phyloP scores from a whole-genome alignment of 345 rosid species.

The Linum tenue region DNA sequence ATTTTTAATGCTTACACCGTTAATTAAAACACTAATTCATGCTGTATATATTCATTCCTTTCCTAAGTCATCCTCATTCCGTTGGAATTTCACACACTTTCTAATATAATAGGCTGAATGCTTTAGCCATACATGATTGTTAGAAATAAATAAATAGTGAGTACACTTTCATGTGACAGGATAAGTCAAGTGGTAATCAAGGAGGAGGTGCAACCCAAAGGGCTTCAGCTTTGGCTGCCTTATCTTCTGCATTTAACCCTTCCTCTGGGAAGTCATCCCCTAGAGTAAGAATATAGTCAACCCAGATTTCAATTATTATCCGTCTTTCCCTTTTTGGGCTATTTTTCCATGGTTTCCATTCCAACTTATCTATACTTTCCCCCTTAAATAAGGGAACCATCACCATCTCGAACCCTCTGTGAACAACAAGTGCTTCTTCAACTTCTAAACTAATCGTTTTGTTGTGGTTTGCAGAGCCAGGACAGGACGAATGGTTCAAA shows the following conservation, averaged over 20 bases:
- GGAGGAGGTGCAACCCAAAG: conserved; percentile 86
- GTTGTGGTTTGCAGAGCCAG: conserved; percentile 25
- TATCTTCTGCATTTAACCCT: conserved; percentile 72
- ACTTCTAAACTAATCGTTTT: conserved; percentile 6
- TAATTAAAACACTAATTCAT: no score
- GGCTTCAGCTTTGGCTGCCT: conserved; percentile 95
- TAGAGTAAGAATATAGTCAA: conserved; percentile 34
- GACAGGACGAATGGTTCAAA: conserved; percentile 38
- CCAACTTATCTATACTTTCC: background rate
- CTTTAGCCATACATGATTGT: no score
- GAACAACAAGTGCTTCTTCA: no score
- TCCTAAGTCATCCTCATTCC: no score
- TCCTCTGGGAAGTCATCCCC: conserved; percentile 44
- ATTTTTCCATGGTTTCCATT: background rate
- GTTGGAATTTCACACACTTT: no score
- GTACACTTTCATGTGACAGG: conserved; percentile 29
- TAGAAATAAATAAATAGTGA: background rate
- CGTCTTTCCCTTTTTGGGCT: background rate
- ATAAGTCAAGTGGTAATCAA: conserved; percentile 59
- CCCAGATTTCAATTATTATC: background rate
- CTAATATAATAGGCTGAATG: no score
- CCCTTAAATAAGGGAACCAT: background rate
- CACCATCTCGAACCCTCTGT: background rate
- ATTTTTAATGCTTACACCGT: no score
- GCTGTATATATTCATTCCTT: no score